Evolutionary conservation across 805 yeast genomes (phyloP), one percentile per base, ranked within the genome.

Genomic region (Hanseniaspora nectarophila): DNA sequence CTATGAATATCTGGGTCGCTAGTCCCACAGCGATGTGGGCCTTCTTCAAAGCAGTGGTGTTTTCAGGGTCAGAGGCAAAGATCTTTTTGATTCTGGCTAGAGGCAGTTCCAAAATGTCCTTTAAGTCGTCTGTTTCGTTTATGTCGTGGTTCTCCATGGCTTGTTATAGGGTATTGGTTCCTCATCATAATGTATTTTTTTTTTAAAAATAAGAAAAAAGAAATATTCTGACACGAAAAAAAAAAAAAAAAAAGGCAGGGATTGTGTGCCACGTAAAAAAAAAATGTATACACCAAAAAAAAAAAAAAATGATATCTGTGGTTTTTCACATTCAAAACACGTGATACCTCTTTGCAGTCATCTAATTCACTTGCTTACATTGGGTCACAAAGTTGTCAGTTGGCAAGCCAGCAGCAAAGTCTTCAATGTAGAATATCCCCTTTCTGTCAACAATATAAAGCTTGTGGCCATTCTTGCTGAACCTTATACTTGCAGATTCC

Each of bases 361-460:
- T 12, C 9, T 57, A 67, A 55, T 68, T 71, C 15, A 79, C 67
- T 38, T 79, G 75, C 62, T 81, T 81, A 66, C 85, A 79, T 61
- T 82, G 76, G 2, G 83, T 75, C 7, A 82, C 81, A 16, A 79
- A 82, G 23, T 73, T 74, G 58, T 78, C 80, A 56, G 79, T 81
- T 12, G 92, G 92, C 21, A 81, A 66, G 2, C 94, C 95, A 50
- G 87, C 89, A 13, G 92, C 84, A 67, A 88, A 89, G 66, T 89
- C 97, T 58, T 84, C 85, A 31, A 88, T 76, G 56, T 81, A 80
- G 43, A 88, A 67, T 0, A 78, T 65, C 0, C 97, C 97, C 60
- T 84, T 85, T 38, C 96, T 70, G 64, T 89, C 97, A 15, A 87
- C 73, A 4, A 79, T 74, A 58, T 78, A 81, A 18, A 89, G 69